phyloP scores from a whole-genome alignment of 208 protist species.

The Trypanosoma avium region DNA sequence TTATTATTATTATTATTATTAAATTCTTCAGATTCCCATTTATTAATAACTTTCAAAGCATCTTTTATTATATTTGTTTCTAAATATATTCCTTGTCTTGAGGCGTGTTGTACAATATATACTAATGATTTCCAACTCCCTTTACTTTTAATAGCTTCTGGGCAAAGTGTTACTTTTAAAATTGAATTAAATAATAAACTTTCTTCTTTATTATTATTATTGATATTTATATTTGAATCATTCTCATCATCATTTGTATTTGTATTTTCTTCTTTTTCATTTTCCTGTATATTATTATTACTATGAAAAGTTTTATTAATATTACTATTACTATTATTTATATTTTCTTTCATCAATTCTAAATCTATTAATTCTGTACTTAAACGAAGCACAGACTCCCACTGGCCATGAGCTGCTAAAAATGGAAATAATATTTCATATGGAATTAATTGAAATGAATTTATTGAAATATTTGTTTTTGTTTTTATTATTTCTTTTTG shows the following conservation, averaged over 20 bases:
- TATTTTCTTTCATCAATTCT: not conserved
- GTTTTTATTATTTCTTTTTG: no score
- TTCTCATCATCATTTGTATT: no score
- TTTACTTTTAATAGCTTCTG: conserved; percentile 10
- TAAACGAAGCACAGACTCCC: conserved; percentile 32
- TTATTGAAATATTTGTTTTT: no score
- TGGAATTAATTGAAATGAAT: conserved; percentile 26
- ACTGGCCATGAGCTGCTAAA: conserved; percentile 37
- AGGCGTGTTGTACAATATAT: conserved; percentile 17
- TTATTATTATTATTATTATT: not conserved
- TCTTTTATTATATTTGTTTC: conserved; percentile 7
- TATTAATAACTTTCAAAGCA: conserved; percentile 1
- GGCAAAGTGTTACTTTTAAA: conserved; percentile 6
- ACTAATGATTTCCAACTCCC: conserved; percentile 18
- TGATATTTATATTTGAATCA: not conserved
- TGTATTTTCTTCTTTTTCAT: conserved; percentile 12
- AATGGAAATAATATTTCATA: conserved; percentile 33
- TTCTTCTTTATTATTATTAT: not conserved
- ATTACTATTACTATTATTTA: not conserved
- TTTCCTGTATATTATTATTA: not conserved
- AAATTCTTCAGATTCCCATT: conserved; percentile 1
- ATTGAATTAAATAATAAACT: conserved; percentile 17
- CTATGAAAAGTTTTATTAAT: not conserved
- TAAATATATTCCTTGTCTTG: conserved; percentile 5
- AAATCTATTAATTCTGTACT: conserved; percentile 13